Evolutionary conservation across 2,329 filamentous ascomycete species (phyloP).

Genomic region (Curvularia sp.): DNA sequence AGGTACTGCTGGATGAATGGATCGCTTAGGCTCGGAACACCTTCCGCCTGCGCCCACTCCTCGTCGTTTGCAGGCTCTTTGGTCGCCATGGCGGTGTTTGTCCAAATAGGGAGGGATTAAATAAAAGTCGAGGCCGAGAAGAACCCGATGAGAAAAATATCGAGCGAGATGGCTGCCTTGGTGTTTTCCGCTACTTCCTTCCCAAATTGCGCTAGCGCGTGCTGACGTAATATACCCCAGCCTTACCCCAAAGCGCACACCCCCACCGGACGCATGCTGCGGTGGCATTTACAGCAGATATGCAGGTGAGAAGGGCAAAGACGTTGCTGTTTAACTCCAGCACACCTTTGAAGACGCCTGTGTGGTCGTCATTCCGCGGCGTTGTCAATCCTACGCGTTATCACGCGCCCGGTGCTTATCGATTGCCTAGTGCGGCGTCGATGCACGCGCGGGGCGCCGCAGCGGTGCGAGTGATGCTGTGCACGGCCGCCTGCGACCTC

Average conservation of each 20-base stretch:
- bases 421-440: constrained; percentile 28
- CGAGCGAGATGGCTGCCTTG: constrained; percentile 17
- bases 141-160: neutral
- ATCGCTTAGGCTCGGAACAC: constrained; percentile 61
- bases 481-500: constrained; percentile 29
- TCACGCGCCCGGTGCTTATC: constrained; percentile 29
- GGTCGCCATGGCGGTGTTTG: constrained; percentile 30
- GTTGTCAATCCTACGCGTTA: constrained; percentile 17
- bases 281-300: neutral
- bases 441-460: constrained; percentile 23
- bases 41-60: constrained; percentile 52
- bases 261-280: neutral
- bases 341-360: neutral
- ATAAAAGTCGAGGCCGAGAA: neutral
- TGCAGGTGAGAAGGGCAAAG: neutral
- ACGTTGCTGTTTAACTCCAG: neutral
- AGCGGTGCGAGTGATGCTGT: constrained; percentile 14
- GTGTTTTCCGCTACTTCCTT: constrained; percentile 31
- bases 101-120: neutral
- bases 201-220: constrained; percentile 25
- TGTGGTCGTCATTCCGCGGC: neutral
- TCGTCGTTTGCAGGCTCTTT: constrained; percentile 39
- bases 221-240: constrained; percentile 29
- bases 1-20: constrained; percentile 85
- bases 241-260: constrained; percentile 13